Percentiles rank a stretch among this genome's conserved stretches.
Evolutionary conservation across 257 asterid species (phyloP).

Genomic region (Leonotis leonurus): DNA sequence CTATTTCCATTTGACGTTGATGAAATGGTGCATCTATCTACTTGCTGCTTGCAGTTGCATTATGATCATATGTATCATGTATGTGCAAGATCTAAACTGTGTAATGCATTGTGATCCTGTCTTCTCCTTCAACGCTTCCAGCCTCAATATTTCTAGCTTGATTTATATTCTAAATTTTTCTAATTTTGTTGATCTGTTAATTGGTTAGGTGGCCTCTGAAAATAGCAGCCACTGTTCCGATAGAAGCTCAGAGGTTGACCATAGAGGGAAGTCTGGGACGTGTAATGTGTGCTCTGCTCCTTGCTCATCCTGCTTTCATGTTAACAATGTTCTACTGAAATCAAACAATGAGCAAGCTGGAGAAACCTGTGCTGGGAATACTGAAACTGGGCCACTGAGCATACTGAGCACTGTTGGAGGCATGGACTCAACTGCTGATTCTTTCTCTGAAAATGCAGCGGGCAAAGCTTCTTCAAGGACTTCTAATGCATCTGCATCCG

Average conservation of each 20-base stretch:
- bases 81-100: not conserved
- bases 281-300: conserved; percentile 69
- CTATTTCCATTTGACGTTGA: not conserved
- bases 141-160: not conserved
- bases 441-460: conserved; percentile 43
- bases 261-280: conserved; percentile 37
- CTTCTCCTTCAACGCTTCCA: not conserved
- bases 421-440: conserved; percentile 41
- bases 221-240: conserved; percentile 21
- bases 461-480: conserved; percentile 40
- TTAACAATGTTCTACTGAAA: conserved; percentile 41
- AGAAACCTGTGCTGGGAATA: conserved; percentile 45
- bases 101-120: not conserved
- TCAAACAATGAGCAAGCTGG: conserved; percentile 60
- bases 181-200: conserved; percentile 8
- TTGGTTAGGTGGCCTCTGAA: conserved; percentile 44
- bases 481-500: conserved; percentile 44
- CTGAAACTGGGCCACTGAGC: conserved; percentile 40
- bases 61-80: too few species aligned
- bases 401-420: conserved; percentile 36
- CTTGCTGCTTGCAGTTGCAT: not conserved
- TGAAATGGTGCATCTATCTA: not conserved
- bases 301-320: conserved; percentile 62
- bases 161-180: not conserved
- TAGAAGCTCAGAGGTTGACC: conserved; percentile 29